phyloP scores from a whole-genome alignment of 441 rosid genomes.

The Croton laevigatus region DNA sequence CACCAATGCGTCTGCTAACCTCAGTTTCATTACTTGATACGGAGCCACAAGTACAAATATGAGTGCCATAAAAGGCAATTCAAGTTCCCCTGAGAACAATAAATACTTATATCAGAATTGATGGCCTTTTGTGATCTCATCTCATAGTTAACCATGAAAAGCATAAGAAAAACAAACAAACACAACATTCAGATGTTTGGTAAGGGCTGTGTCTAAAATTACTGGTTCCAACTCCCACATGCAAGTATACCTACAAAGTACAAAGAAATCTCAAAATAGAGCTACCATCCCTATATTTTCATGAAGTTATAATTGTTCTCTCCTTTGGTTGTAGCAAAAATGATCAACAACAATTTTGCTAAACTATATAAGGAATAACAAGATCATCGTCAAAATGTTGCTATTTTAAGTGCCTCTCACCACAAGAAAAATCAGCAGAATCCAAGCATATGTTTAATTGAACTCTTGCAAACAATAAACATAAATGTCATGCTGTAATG shows the following conservation, averaged over 20 bases:
- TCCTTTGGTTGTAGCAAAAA: background rate
- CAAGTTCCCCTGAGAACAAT: slow-evolving; percentile 71
- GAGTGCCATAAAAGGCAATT: slow-evolving; percentile 71
- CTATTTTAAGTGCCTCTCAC: background rate
- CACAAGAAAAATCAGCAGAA: background rate
- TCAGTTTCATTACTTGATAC: slow-evolving; percentile 52
- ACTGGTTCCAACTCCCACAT: background rate
- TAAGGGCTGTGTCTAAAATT: background rate
- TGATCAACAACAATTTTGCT: background rate
- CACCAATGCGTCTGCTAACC: slow-evolving; percentile 41
- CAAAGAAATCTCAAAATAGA: background rate
- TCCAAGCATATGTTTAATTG: background rate
- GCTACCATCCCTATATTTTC: background rate
- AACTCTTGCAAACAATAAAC: background rate
- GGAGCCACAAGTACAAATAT: slow-evolving; percentile 79
- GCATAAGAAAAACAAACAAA: background rate
- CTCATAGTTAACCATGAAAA: background rate
- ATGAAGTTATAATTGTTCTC: background rate
- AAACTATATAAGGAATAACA: background rate
- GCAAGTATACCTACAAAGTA: background rate
- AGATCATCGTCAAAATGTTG: background rate
- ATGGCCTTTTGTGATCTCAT: background rate
- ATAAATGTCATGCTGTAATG: background rate
- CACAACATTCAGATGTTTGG: background rate
- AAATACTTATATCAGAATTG: slow-evolving; percentile 1